Base-by-base conservation (phyloP, 23 red algal genomes). In the Gracilaria gracilis region DNA sequence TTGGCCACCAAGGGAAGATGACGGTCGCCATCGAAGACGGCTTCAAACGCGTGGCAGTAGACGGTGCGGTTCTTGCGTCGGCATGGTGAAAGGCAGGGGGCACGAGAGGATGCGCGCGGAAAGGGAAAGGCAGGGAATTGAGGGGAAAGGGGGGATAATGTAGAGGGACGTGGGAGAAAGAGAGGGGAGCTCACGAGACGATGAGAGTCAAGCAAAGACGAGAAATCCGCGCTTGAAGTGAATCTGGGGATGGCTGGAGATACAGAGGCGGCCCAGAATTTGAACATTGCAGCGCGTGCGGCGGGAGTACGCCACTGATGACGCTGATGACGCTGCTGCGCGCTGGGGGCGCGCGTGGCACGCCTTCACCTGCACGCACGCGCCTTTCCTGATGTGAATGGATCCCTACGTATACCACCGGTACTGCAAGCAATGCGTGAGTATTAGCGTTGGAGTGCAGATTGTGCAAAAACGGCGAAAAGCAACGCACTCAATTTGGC, bases 1-100 rank as follows among this genome's bases (percentile, higher is more conserved):
- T 84, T 79, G 47, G 89, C 84, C 58, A 92, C 89, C 89, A 92
- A 84, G 46, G 89, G 89, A 28, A 79, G 50, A 33, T 78, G 77
- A 19, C 57, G 32, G 67, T 57, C 64, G 27, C 40, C 69, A 55
- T 92, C 89, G 49, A 84, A 92, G 19, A 40, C 23, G 61, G 54
- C 62, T n/a, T 61, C 48, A 35, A 79, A 92, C 0, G 89, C 40
- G 20, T 79, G 79, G 25, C 89, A 92, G 47, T 84, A 48, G 11
- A 79, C 78, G 50, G 79, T 25, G 25, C 89, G 72, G 3, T n/a
- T n/a, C n/a, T n/a, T n/a, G n/a, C n/a, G 46, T 28, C 23, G 72
- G 72, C 79, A 66, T 66, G 21, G 79, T 35, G 33, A 44, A 21
- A 65, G 24, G 40, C 5, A 12, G 40, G 7, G 35, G 79, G 54